Evolutionary conservation across 1,284 basidiomycete species (phyloP).

Genomic region (Trichosporon sp.): DNA sequence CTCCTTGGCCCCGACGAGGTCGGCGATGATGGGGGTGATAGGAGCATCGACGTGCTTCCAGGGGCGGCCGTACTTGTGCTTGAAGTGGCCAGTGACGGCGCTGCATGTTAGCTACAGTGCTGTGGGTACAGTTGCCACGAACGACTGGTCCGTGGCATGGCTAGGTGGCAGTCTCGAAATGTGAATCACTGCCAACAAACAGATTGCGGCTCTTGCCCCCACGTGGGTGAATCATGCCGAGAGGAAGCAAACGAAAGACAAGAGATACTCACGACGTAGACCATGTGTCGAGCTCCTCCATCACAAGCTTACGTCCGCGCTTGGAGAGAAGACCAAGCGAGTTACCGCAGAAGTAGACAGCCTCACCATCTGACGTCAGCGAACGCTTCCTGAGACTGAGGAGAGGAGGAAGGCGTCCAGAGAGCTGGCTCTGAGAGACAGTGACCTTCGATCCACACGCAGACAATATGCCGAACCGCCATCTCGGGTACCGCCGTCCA

Average conservation of each 20-base stretch:
- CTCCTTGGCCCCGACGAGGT: conserved; percentile 78
- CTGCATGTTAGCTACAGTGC: conserved; percentile 52
- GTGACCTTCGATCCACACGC: too few relatives aligned
- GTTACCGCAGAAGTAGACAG: conserved; percentile 90
- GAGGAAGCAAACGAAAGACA: background rate
- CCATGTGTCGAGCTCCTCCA: conserved; percentile 88
- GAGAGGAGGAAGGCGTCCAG: too few relatives aligned
- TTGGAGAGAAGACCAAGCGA: conserved; percentile 81
- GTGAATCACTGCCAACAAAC: too few relatives aligned
- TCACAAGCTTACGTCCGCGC: conserved; percentile 63
- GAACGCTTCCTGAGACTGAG: too few relatives aligned
- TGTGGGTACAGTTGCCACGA: too few relatives aligned
- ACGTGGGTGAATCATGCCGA: too few relatives aligned
- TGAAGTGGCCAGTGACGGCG: conserved; percentile 85
- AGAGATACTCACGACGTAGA: conserved; percentile 57
- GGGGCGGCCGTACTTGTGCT: conserved; percentile 71
- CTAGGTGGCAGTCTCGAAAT: too few relatives aligned
- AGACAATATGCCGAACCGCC: too few relatives aligned
- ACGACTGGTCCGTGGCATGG: too few relatives aligned
- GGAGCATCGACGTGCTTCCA: conserved; percentile 78
- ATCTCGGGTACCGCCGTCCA: too few relatives aligned
- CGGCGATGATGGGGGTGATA: conserved; percentile 69
- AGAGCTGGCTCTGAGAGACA: too few relatives aligned
- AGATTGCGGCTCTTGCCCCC: too few relatives aligned
- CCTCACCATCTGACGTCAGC: conserved; percentile 32